phyloP scores from a whole-genome alignment of 2,329 filamentous ascomycete genomes.

The Aspergillus sp. region DNA sequence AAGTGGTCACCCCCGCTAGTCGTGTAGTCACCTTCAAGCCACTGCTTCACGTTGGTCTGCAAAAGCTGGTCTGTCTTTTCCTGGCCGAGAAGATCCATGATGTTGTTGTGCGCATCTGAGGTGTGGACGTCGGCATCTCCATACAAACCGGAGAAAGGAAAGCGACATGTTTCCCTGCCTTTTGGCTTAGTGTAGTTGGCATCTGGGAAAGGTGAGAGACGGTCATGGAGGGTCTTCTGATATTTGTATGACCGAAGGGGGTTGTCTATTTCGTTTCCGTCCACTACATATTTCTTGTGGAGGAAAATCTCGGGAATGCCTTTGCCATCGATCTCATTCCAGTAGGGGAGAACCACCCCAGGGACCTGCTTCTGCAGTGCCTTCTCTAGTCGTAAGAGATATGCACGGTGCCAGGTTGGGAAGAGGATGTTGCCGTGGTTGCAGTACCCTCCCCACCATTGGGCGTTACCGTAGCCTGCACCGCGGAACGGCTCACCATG shows the following conservation, averaged over 20 bases:
- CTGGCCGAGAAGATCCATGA: background rate
- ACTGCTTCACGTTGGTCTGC: background rate
- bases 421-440: slow-evolving; percentile 24
- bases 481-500: slow-evolving; percentile 24
- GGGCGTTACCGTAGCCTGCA: slow-evolving; percentile 7
- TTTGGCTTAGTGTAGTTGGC: background rate
- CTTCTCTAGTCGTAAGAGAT: slow-evolving; percentile 18
- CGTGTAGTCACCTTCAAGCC: background rate
- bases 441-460: slow-evolving; percentile 27
- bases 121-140: background rate
- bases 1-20: background rate
- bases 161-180: background rate
- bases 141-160: background rate
- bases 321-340: background rate
- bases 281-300: background rate
- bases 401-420: slow-evolving; percentile 27
- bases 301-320: background rate
- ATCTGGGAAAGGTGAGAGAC: no score
- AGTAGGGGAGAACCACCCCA: background rate
- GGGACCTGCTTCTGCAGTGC: slow-evolving; percentile 5
- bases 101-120: background rate
- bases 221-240: background rate
- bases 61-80: background rate
- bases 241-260: background rate
- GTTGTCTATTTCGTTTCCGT: background rate